Percentiles rank a stretch among this genome's conserved stretches.
These are phyloP conservation scores for Gilbertella persicaria DNA, from an alignment of 371 early-diverging fungal species.

Conservation along the genomic window DNA sequence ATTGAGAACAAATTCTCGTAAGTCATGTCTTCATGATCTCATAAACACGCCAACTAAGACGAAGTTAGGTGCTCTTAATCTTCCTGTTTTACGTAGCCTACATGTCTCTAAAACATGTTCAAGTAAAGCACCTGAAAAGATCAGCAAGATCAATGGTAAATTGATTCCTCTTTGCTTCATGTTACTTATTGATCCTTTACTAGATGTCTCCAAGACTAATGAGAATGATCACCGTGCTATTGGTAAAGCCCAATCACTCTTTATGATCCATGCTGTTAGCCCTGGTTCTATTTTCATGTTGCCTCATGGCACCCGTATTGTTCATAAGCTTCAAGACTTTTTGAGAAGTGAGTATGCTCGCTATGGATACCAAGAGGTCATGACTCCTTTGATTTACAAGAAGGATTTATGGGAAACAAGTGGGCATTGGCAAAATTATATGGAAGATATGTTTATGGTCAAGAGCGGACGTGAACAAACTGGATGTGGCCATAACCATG, in stretches of 20 bases:
- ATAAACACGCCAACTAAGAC: not conserved
- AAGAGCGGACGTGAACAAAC: constrained; percentile 45
- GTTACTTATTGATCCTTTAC: not conserved
- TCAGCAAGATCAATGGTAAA: constrained; percentile 13
- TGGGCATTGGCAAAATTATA: constrained; percentile 97
- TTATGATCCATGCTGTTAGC: constrained; percentile 80
- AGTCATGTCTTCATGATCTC: not conserved
- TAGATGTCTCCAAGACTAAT: constrained; percentile 31
- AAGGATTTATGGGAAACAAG: constrained; percentile 94
- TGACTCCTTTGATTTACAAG: constrained; percentile 95
- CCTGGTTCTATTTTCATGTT: constrained; percentile 95
- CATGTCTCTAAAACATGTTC: constrained; percentile 6
- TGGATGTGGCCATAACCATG: constrained; percentile 47
- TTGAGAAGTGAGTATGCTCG: constrained; percentile 79
- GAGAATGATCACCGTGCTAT: constrained; percentile 94
- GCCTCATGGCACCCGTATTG: constrained; percentile 92
- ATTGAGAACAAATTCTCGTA: constrained; percentile 9
- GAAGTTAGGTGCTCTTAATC: not conserved
- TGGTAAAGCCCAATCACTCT: constrained; percentile 73
- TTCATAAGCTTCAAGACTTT: constrained; percentile 74
- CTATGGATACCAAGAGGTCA: constrained; percentile 93
- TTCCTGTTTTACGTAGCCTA: constrained; percentile 9
- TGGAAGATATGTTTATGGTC: constrained; percentile 70
- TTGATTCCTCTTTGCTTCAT: not conserved
- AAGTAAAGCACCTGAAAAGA: constrained; percentile 1